These are phyloP conservation scores for Zasmidium cellare DNA, from an alignment of 2,329 filamentous ascomycete species.

Conservation along the genomic window DNA sequence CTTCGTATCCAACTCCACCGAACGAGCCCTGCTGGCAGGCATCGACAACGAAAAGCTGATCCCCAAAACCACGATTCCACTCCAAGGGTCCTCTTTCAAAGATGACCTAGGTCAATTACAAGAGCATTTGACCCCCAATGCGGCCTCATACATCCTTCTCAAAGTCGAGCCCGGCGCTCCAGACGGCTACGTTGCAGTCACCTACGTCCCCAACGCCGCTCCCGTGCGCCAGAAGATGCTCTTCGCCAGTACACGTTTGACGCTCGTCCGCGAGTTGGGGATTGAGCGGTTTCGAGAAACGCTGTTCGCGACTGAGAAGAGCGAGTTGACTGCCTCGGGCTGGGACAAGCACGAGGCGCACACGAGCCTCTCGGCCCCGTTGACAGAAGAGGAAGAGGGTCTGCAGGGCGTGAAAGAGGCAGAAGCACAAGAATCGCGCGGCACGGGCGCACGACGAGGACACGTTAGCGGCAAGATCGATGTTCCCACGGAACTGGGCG, in stretches of 20 bases:
- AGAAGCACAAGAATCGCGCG: conserved; percentile 72
- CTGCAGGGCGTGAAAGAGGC: conserved; percentile 72
- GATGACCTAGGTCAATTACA: conserved; percentile 64
- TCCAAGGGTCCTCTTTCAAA: conserved; percentile 57
- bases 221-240: conserved; percentile 85
- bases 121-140: conserved; percentile 64
- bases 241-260: conserved; percentile 75
- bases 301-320: conserved; percentile 68
- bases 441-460: conserved; percentile 60
- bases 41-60: conserved; percentile 69
- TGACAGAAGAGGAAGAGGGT: conserved; percentile 75
- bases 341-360: conserved; percentile 75
- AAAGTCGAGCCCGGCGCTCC: conserved; percentile 59
- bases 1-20: conserved; percentile 61
- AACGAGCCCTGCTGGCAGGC: conserved; percentile 70
- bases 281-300: conserved; percentile 76
- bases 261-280: conserved; percentile 73
- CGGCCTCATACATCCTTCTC: conserved; percentile 73
- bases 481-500: conserved; percentile 61
- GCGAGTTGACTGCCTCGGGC: conserved; percentile 68
- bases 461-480: conserved; percentile 49
- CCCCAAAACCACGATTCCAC: conserved; percentile 58
- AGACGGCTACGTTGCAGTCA: conserved; percentile 64
- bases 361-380: conserved; percentile 59
- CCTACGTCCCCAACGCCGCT: conserved; percentile 76